A percentile compares a stretch with the other conserved stretches of the same genome.
Evolutionary conservation across 1,139 yeast species (phyloP).

Genomic region (Suhomyces kunorum): DNA sequence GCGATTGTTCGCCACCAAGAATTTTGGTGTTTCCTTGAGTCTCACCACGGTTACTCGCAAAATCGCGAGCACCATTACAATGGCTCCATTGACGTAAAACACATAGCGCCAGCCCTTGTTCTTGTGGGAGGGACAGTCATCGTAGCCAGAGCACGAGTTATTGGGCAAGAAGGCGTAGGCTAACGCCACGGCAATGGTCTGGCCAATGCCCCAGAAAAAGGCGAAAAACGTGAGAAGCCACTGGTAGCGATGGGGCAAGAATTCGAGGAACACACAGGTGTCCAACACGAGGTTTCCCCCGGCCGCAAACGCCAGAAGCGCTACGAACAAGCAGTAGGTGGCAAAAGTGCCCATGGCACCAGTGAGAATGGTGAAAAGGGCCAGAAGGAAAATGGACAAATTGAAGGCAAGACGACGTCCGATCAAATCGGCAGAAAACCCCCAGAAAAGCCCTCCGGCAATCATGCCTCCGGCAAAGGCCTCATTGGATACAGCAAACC

Average conservation of each 20-base stretch:
- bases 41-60: slow-evolving; percentile 33
- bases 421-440: slow-evolving; percentile 25
- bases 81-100: slow-evolving; percentile 35
- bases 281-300: slow-evolving; percentile 37
- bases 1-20: slow-evolving; percentile 33
- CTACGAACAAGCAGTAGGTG: slow-evolving; percentile 29
- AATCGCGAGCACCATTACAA: slow-evolving; percentile 32
- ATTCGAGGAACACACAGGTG: slow-evolving; percentile 33
- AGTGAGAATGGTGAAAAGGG: slow-evolving; percentile 26
- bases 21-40: slow-evolving; percentile 39
- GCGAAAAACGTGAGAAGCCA: slow-evolving; percentile 45
- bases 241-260: slow-evolving; percentile 26
- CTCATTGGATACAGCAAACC: slow-evolving; percentile 30
- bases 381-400: slow-evolving; percentile 28
- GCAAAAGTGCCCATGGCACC: slow-evolving; percentile 35
- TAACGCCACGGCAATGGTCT: slow-evolving; percentile 32
- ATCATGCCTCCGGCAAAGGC: slow-evolving; percentile 49
- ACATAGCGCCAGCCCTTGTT: slow-evolving; percentile 42
- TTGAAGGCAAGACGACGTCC: slow-evolving; percentile 40
- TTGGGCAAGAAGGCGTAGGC: slow-evolving; percentile 38
- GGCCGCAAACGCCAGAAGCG: slow-evolving; percentile 26
- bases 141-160: slow-evolving; percentile 28
- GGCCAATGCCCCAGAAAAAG: slow-evolving; percentile 41
- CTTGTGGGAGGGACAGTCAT: slow-evolving; percentile 31
- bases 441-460: slow-evolving; percentile 49